These are phyloP conservation scores for Chalara sp. DNA, from an alignment of 2,329 filamentous ascomycete species.

Conservation along the genomic window DNA sequence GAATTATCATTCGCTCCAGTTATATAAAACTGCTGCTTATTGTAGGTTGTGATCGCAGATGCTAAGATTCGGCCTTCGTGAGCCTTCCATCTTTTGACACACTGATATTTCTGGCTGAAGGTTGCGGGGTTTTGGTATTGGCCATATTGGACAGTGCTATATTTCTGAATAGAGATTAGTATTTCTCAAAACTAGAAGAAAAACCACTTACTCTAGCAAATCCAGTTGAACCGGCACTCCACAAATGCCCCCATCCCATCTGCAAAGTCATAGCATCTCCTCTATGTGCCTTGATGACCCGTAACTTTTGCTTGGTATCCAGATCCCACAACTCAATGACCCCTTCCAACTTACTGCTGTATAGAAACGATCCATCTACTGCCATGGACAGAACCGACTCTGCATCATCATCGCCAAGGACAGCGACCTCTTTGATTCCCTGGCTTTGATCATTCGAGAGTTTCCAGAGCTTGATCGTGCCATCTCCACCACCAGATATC, in stretches of 20 bases:
- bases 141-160: constrained; percentile 59
- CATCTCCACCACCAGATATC: constrained; percentile 88
- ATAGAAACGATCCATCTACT: constrained; percentile 85
- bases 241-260: constrained; percentile 77
- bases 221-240: constrained; percentile 87
- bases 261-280: constrained; percentile 82
- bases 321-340: constrained; percentile 95
- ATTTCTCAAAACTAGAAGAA: too few species aligned
- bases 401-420: constrained; percentile 52
- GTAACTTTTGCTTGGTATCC: constrained; percentile 83
- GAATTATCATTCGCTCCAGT: constrained; percentile 91
- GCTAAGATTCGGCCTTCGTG: constrained; percentile 84
- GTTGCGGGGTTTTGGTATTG: constrained; percentile 38
- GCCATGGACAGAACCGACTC: constrained; percentile 70
- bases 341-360: constrained; percentile 81
- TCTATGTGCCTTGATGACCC: constrained; percentile 74
- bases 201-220: constrained; percentile 61
- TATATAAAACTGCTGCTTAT: constrained; percentile 75
- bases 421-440: constrained; percentile 64
- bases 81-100: constrained; percentile 70
- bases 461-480: constrained; percentile 90
- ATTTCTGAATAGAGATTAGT: constrained; percentile 41
- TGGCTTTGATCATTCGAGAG: constrained; percentile 49
- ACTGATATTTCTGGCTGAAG: constrained; percentile 76
- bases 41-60: constrained; percentile 66